Evolutionary conservation across 139 green algal genomes (phyloP).

Genomic region (Chlamydomonas urium): DNA sequence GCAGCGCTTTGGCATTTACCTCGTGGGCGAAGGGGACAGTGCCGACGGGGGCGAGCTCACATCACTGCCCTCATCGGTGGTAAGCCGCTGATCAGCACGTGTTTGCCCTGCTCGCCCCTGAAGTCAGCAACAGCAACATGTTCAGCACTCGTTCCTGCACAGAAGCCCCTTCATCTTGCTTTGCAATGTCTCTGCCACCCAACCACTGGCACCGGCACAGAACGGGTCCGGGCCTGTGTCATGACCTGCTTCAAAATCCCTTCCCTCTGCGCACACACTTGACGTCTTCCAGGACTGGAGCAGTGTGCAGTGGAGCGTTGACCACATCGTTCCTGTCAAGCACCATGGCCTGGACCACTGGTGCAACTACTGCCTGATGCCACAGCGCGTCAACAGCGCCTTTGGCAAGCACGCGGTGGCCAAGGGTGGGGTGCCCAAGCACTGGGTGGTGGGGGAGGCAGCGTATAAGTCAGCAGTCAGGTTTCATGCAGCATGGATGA

Average conservation of each 20-base stretch:
- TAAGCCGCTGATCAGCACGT: too few relatives aligned
- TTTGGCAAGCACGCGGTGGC: constrained; percentile 10
- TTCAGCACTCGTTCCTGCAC: too few relatives aligned
- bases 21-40: constrained; percentile 7
- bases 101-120: too few relatives aligned
- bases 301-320: constrained; percentile 9
- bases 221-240: too few relatives aligned
- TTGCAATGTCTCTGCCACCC: too few relatives aligned
- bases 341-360: constrained; percentile 1
- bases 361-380: constrained; percentile 17
- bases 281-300: constrained; percentile 11
- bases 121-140: too few relatives aligned
- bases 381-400: constrained; percentile 7
- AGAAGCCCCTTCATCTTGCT: too few relatives aligned
- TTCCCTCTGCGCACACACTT: not conserved
- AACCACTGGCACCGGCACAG: too few relatives aligned
- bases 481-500: too few relatives aligned
- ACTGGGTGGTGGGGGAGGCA: not conserved
- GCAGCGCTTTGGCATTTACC: not conserved
- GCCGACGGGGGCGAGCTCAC: not conserved
- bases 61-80: too few relatives aligned
- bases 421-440: constrained; percentile 12
- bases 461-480: not conserved
- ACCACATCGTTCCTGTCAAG: constrained; percentile 11
- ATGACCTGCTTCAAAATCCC: not conserved